phyloP scores from a whole-genome alignment of 2,329 filamentous ascomycete genomes.

The Cladosporium sp. region DNA sequence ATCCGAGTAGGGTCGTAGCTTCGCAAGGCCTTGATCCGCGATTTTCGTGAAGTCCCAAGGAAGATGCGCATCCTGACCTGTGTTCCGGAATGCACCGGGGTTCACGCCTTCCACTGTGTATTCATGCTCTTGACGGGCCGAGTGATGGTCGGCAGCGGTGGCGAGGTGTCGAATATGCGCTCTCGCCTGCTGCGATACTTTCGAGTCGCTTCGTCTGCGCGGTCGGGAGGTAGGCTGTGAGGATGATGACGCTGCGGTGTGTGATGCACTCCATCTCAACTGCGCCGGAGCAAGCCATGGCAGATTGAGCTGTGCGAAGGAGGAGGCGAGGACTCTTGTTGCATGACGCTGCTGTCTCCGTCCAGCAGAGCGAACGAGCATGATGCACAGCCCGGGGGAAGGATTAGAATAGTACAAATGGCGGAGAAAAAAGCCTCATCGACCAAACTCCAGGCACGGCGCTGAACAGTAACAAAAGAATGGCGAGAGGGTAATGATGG shows the following conservation, averaged over 20 bases:
- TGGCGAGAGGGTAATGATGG: constrained; percentile 2
- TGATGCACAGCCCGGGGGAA: constrained; percentile 27
- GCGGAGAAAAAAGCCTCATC: neutral
- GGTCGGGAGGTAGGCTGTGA: constrained; percentile 10
- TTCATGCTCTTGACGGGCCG: constrained; percentile 21
- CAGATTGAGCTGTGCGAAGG: constrained; percentile 49
- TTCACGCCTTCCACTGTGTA: constrained; percentile 17
- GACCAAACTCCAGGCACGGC: neutral
- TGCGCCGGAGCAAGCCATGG: constrained; percentile 54
- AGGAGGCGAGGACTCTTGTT: constrained; percentile 42
- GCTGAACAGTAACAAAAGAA: constrained; percentile 2
- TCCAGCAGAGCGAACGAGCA: constrained; percentile 55
- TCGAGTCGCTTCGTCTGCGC: constrained; percentile 13
- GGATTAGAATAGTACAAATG: constrained; percentile 5
- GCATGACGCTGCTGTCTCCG: constrained; percentile 45
- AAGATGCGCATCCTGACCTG: constrained; percentile 21
- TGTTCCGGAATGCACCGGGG: constrained; percentile 16
- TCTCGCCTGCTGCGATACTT: neutral
- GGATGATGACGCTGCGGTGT: constrained; percentile 17
- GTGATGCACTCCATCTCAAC: constrained; percentile 33
- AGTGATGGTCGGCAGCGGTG: constrained; percentile 35
- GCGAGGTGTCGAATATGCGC: constrained; percentile 34
- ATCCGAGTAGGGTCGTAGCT: constrained; percentile 18
- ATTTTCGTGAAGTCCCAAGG: constrained; percentile 22
- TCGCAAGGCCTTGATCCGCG: neutral